A percentile compares a stretch with the other conserved stretches of the same genome.
These are phyloP conservation scores for Microcos paniculata DNA, from an alignment of 345 rosid species.

Conservation along the genomic window DNA sequence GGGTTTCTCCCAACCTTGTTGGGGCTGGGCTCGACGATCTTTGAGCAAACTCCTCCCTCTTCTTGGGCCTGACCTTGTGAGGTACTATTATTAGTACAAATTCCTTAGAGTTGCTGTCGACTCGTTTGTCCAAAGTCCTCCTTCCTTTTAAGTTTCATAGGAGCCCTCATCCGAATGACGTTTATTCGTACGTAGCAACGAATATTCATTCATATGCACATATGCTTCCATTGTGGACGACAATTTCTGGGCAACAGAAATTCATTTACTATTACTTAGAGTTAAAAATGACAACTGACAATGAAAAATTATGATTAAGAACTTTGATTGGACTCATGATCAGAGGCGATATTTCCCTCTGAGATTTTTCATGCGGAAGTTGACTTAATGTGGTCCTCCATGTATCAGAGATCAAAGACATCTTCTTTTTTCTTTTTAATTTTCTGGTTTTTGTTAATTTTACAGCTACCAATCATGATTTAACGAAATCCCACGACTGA, in stretches of 20 bases:
- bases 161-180: too few relatives aligned
- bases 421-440: too few relatives aligned
- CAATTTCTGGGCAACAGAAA: neutral
- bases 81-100: too few relatives aligned
- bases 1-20: too few relatives aligned
- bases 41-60: too few relatives aligned
- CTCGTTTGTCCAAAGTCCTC: too few relatives aligned
- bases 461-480: neutral
- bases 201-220: conserved; percentile 12
- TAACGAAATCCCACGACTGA: neutral
- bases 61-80: too few relatives aligned
- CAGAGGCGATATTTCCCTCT: neutral
- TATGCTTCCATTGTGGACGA: conserved; percentile 9
- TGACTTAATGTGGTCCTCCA: neutral
- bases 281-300: neutral
- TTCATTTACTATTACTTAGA: too few relatives aligned
- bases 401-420: neutral
- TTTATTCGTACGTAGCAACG: too few relatives aligned
- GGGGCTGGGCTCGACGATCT: too few relatives aligned
- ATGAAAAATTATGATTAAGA: neutral
- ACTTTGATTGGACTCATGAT: neutral
- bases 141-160: too few relatives aligned
- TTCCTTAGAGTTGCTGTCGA: too few relatives aligned
- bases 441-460: neutral
- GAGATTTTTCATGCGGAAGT: neutral